These are phyloP conservation scores for Drechslera avenae DNA, from an alignment of 2,329 filamentous ascomycete genomes.

Conservation along the genomic window DNA sequence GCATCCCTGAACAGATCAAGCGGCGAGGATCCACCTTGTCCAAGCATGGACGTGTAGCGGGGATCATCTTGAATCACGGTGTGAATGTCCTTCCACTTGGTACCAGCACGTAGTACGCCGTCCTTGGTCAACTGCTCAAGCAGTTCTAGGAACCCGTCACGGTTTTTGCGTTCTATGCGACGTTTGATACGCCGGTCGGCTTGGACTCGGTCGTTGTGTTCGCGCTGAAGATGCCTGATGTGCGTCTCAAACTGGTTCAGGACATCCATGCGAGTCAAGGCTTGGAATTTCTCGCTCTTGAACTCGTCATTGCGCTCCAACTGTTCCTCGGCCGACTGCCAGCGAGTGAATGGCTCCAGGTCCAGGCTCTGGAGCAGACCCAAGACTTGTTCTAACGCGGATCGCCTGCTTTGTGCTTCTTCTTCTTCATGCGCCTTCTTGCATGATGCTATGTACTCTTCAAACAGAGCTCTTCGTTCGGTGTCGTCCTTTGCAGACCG, in stretches of 20 bases:
- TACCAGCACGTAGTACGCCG: constrained; percentile 85
- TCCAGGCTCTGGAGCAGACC: constrained; percentile 78
- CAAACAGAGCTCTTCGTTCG: constrained; percentile 87
- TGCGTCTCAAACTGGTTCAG: constrained; percentile 93
- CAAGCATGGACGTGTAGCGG: constrained; percentile 82
- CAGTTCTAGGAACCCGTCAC: constrained; percentile 78
- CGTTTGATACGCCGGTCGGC: constrained; percentile 81
- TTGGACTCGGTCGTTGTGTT: constrained; percentile 89
- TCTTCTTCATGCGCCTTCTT: constrained; percentile 80
- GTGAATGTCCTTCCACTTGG: constrained; percentile 85
- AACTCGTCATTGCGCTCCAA: constrained; percentile 80
- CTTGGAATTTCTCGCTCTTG: constrained; percentile 79
- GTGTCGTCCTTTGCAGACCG: constrained; percentile 85
- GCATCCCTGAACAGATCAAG: constrained; percentile 96
- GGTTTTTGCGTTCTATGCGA: constrained; percentile 81
- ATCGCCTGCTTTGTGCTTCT: constrained; percentile 73
- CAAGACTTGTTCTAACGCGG: constrained; percentile 82
- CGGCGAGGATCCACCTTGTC: constrained; percentile 81
- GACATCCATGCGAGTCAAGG: constrained; percentile 85
- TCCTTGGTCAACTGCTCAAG: constrained; percentile 74
- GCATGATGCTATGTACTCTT: constrained; percentile 87
- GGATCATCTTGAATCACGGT: constrained; percentile 77
- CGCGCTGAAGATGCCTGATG: constrained; percentile 88
- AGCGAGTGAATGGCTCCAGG: constrained; percentile 90
- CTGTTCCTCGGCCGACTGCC: constrained; percentile 85